Evolutionary conservation across 2,329 filamentous ascomycete genomes (phyloP), one percentile per base, ranked within the genome.

Genomic region (Ophiostoma quercus): DNA sequence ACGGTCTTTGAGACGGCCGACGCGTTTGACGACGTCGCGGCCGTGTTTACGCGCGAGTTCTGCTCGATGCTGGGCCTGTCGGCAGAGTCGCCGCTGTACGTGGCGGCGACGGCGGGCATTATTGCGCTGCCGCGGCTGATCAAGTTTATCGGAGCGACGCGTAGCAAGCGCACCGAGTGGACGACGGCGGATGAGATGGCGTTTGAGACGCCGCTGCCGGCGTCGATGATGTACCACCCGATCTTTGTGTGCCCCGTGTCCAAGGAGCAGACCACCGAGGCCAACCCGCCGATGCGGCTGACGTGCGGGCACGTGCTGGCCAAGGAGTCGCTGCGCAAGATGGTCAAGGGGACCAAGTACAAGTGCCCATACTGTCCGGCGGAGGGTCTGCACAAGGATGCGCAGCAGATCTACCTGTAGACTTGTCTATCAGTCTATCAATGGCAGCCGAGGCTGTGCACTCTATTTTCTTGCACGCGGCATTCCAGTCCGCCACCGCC

Each of bases 241-340:
- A 97, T 99, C 77, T 99, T 99, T 77, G 95, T 99, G 60, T 99
- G 95, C 77, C 95, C 95, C 0, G 95, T 99, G 5, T 94, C 90
- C 75, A 98, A 98, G 79, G 95, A 97, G 77, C 95, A 99, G 79
- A 93, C 91, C 0, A 99, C 94, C 0, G 93, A 96, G 76, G 81
- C 85, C 32, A 99, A 99, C 78, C 95, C 95, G 12, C 93, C 95
- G 1, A 96, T 98, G 91, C 95, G 97, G 87, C 88, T 99, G 77
- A 91, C 92, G 0, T 99, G 95, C 77, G 94, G 95, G 6, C 95
- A 99, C 80, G 94, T 97, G 68, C 89, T 99, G 71, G 94, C 93
- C 22, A 86, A 89, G 73, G 94, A 97, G 76, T 93, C 90, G 43
- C 22, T 66, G 67, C 87, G 90, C 71, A 89, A 88, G 76, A 84